phyloP scores from a whole-genome alignment of 2,329 filamentous ascomycete species.

The Trichothecium roseum region DNA sequence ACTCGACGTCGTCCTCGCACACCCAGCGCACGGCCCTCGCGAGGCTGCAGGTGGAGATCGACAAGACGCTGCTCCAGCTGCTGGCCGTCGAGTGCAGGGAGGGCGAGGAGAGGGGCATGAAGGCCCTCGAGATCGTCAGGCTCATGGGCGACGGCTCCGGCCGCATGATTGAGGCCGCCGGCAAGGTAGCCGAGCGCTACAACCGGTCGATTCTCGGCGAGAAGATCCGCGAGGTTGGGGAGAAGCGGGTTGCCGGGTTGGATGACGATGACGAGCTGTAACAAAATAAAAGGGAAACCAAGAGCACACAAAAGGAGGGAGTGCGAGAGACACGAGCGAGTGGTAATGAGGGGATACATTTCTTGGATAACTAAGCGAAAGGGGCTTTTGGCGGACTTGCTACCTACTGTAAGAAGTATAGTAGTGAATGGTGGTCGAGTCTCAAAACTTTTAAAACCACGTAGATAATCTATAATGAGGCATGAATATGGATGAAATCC shows the following conservation, averaged over 20 bases:
- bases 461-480: too few relatives aligned
- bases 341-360: too few relatives aligned
- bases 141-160: conserved; percentile 78
- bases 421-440: too few relatives aligned
- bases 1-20: conserved; percentile 47
- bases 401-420: too few relatives aligned
- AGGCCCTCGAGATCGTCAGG: conserved; percentile 79
- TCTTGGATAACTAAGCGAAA: too few relatives aligned
- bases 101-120: conserved; percentile 89
- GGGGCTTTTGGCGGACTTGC: too few relatives aligned
- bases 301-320: too few relatives aligned
- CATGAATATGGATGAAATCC: too few relatives aligned
- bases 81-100: conserved; percentile 84
- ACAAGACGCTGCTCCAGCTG: conserved; percentile 83
- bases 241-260: conserved; percentile 53
- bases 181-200: conserved; percentile 81
- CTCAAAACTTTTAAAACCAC: too few relatives aligned
- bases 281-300: too few relatives aligned
- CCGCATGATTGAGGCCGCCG: conserved; percentile 83
- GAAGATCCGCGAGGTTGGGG: conserved; percentile 81
- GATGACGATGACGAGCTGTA: conserved; percentile 38
- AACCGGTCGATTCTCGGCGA: conserved; percentile 69
- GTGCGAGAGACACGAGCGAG: too few relatives aligned
- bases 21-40: conserved; percentile 58
- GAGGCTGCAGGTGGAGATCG: conserved; percentile 69